Conservation (phyloP, 495 filamentous ascomycete genomes). For the Hypomontagnella monticulosa region DNA sequence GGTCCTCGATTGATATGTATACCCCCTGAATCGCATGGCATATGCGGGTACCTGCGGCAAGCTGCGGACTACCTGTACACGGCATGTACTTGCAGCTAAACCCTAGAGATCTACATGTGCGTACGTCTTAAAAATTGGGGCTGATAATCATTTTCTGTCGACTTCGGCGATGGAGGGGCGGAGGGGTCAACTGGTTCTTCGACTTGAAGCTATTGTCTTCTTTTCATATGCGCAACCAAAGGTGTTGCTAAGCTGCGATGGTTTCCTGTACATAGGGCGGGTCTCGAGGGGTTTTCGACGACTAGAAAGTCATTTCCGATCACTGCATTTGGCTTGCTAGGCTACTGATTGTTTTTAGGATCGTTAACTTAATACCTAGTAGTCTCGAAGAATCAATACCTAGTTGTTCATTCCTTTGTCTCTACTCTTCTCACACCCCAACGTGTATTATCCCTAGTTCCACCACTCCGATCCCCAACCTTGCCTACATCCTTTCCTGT, state of each 20-base stretch:
- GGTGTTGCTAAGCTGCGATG: conserved; percentile 1
- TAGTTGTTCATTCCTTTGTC: neutral
- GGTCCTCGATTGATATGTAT: no score
- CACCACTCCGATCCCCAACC: neutral
- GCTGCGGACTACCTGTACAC: no score
- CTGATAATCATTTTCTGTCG: neutral
- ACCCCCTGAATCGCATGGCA: no score
- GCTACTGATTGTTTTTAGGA: conserved; percentile 9
- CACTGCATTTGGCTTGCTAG: neutral
- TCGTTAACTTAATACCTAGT: neutral
- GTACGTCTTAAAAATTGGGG: neutral
- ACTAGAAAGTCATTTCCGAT: conserved; percentile 1
- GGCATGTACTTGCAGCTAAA: conserved; percentile 9
- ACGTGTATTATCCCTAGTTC: neutral
- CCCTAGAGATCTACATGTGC: conserved; percentile 2
- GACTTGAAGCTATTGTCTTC: no score
- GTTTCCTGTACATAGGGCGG: conserved; percentile 23
- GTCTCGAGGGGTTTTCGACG: neutral
- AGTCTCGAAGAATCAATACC: neutral
- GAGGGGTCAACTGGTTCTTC: no score
- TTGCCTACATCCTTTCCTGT: neutral
- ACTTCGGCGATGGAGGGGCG: conserved; percentile 9
- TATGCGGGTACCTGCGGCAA: no score
- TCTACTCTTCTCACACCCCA: neutral
- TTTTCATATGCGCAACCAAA: neutral